Percentiles rank a stretch among this genome's conserved stretches.
Conservation (phyloP, 2,329 filamentous ascomycete species). For the Parascedosporium putredinis region DNA sequence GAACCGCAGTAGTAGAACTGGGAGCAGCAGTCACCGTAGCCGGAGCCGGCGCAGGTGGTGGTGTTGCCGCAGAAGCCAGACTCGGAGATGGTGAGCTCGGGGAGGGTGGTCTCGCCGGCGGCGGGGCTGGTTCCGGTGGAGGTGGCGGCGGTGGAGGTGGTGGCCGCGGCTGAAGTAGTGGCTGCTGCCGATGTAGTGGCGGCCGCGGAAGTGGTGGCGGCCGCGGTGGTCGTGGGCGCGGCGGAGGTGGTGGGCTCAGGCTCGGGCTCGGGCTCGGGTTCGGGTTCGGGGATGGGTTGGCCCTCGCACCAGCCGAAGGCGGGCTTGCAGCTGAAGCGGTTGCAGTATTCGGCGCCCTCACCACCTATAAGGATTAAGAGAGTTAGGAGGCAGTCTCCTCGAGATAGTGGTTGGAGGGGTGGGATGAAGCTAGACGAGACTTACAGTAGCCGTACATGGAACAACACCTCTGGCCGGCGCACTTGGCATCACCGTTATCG, state of each 20-base stretch:
- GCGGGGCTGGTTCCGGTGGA: slow-evolving; percentile 5
- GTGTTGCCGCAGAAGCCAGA: slow-evolving; percentile 21
- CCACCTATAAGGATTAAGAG: too few relatives aligned
- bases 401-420: background rate
- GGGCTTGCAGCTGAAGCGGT: slow-evolving; percentile 7
- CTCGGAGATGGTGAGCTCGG: slow-evolving; percentile 1
- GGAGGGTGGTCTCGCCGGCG: background rate
- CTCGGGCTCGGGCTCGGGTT: background rate
- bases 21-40: slow-evolving; percentile 29
- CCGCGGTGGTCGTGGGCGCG: background rate
- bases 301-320: slow-evolving; percentile 8
- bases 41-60: slow-evolving; percentile 24
- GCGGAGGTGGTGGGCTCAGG: slow-evolving; percentile 3
- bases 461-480: slow-evolving; percentile 12
- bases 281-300: background rate
- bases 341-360: slow-evolving; percentile 13
- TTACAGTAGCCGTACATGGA: slow-evolving; percentile 13
- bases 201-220: background rate
- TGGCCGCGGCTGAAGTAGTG: background rate
- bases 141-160: background rate
- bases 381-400: too few relatives aligned
- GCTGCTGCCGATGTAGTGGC: background rate
- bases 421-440: background rate
- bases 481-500: background rate
- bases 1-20: slow-evolving; percentile 29